phyloP scores from a whole-genome alignment of 2,329 filamentous ascomycete species.

The Diaporthe aspalathi region DNA sequence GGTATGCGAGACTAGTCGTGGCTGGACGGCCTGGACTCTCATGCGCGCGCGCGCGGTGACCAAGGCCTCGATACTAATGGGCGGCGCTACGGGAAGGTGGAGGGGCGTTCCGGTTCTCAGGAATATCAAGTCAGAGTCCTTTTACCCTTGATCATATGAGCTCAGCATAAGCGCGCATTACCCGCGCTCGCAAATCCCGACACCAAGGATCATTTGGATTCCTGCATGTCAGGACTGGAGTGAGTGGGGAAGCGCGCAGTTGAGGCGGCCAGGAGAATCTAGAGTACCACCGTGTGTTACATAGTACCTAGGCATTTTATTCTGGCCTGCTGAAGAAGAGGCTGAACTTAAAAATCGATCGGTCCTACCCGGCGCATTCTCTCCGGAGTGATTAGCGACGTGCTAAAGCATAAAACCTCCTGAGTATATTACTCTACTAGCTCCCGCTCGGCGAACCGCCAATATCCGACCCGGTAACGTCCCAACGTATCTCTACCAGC shows the following conservation, averaged over 20 bases:
- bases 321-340: no score
- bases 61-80: not conserved
- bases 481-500: no score
- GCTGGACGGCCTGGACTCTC: slow-evolving; percentile 5
- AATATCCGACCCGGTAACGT: slow-evolving; percentile 11
- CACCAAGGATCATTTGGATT: not conserved
- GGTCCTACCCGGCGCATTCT: no score
- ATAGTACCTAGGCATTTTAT: no score
- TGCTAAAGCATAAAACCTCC: no score
- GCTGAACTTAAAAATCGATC: no score
- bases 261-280: no score
- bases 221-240: not conserved
- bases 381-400: no score
- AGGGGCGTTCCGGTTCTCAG: not conserved
- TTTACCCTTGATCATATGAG: not conserved
- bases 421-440: not conserved
- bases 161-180: slow-evolving; percentile 6
- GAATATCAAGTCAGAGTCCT: not conserved
- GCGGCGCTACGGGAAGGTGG: slow-evolving; percentile 21
- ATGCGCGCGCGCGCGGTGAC: not conserved
- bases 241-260: not conserved
- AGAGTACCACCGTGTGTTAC: no score
- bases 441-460: slow-evolving; percentile 4
- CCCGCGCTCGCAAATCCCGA: slow-evolving; percentile 4
- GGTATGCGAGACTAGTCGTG: not conserved